phyloP scores from a whole-genome alignment of 257 asterid genomes.

The Ilex aquifolium region DNA sequence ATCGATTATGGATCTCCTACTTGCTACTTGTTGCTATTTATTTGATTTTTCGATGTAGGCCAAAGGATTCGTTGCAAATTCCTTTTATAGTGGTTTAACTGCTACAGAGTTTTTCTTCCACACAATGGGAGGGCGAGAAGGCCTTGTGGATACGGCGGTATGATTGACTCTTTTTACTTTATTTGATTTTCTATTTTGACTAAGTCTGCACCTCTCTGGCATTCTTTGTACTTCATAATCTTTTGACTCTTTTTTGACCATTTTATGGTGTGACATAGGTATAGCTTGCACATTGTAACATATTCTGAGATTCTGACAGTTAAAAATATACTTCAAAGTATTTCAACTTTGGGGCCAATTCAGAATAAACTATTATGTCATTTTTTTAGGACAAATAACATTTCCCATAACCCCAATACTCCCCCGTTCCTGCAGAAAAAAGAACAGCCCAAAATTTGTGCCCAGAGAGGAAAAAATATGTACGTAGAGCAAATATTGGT shows the following conservation, averaged over 20 bases:
- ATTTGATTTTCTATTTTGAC: neutral
- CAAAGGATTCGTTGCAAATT: slow-evolving; percentile 91
- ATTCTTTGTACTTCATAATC: too few species aligned
- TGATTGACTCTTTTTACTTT: slow-evolving; percentile 17
- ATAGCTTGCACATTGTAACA: neutral
- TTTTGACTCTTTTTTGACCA: neutral
- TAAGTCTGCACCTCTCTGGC: neutral
- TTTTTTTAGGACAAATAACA: too few species aligned
- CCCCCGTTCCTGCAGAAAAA: too few species aligned
- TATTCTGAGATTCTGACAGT: too few species aligned
- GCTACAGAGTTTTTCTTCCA: slow-evolving; percentile 97
- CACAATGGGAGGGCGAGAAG: slow-evolving; percentile 99
- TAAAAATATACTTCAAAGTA: too few species aligned
- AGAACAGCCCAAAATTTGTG: too few species aligned
- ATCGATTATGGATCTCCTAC: too few species aligned
- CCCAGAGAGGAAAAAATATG: too few species aligned
- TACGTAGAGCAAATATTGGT: too few species aligned
- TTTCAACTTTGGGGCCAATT: too few species aligned
- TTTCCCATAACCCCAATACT: too few species aligned
- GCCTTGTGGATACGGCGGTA: slow-evolving; percentile 99
- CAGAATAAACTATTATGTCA: too few species aligned
- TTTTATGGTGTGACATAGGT: slow-evolving; percentile 3
- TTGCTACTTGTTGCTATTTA: slow-evolving; percentile 1
- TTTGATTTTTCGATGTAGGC: slow-evolving; percentile 50
- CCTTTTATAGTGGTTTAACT: slow-evolving; percentile 82